Evolutionary conservation across 768 basidiomycete species (phyloP), one percentile per base, ranked within the genome.

Genomic region (Sporobolomyces phaffii): DNA sequence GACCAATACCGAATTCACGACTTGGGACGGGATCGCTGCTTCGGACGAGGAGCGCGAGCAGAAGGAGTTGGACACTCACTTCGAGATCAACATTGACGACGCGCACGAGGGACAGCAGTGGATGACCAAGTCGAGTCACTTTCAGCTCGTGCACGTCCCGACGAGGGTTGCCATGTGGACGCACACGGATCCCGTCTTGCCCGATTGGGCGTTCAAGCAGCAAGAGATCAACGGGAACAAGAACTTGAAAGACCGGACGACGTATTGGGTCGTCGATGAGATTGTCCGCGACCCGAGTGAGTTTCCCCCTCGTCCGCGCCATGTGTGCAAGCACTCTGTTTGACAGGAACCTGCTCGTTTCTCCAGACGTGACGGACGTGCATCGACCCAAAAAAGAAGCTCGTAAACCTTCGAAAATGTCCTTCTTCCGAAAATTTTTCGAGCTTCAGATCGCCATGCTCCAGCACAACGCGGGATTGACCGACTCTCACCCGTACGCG

Each of bases 211-310:
- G 5, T 92, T 87, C 82, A 89, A 88, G 76, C 94, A 98, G 77
- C 92, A 98, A 76, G 96, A 98, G 76, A 84, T 99, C 69, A 99
- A 99, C 73, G 96, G 96, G 0, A 92, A 96, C 80, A 99, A 97
- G 81, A 92, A 89, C 64, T 80, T 87, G 7, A 77, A 81, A 11
- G 96, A 96, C 62, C 87, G 85, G 76, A 84, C 84, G 18, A 88
- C 89, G 3, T 85, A 85, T 20, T 99, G 96, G 96, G 90, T 83
- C 77, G 86, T 88, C 20, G 87, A 98, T 68, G 84, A 89, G 31
- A 86, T 99, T 64, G 77, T 94, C 17, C 78, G 81, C 40, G 86
- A 85, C 69, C 87, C 85, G 61, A 79, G 90, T 91, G 70, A 76
- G 87, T 78, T 3, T 26, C 18, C 26, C 61, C 29, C 13, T 24